A percentile compares a stretch with the other conserved stretches of the same genome.
Evolutionary conservation across 2,329 filamentous ascomycete genomes (phyloP).

Genomic region (Leptographium lundbergii): DNA sequence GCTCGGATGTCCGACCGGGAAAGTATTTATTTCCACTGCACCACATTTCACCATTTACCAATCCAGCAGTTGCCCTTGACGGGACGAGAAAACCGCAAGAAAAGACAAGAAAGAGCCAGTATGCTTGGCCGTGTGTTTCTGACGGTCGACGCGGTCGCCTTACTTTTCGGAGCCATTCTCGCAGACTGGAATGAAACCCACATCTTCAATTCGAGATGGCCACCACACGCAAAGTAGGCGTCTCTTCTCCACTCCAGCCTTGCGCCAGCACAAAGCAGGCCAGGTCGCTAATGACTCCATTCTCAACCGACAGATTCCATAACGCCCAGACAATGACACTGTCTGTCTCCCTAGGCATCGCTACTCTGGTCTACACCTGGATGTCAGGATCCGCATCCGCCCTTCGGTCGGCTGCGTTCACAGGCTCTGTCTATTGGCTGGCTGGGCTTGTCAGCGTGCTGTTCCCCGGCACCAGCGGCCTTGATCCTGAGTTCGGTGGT

Average conservation of each 20-base stretch:
- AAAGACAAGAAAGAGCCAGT: background rate
- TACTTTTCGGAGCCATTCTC: constrained; percentile 24
- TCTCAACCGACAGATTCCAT: constrained; percentile 21
- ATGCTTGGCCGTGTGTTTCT: constrained; percentile 27
- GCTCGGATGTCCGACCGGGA: too few relatives aligned
- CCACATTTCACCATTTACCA: background rate
- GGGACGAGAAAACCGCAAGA: background rate
- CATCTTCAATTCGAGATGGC: constrained; percentile 30
- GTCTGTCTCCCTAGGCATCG: constrained; percentile 24
- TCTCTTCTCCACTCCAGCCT: background rate
- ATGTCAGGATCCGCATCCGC: constrained; percentile 8
- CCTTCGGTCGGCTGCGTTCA: constrained; percentile 21
- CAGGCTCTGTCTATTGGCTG: constrained; percentile 28
- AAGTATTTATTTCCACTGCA: too few relatives aligned
- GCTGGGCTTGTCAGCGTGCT: constrained; percentile 23
- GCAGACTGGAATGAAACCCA: constrained; percentile 29
- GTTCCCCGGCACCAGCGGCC: constrained; percentile 25
- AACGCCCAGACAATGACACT: constrained; percentile 28
- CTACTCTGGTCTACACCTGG: constrained; percentile 28
- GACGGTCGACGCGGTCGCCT: constrained; percentile 23
- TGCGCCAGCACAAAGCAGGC: background rate
- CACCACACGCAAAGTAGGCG: constrained; percentile 30
- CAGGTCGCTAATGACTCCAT: background rate
- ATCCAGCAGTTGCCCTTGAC: background rate
- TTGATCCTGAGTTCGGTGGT: constrained; percentile 30